phyloP scores from a whole-genome alignment of 2,329 filamentous ascomycete genomes.

The Oidium heveae region DNA sequence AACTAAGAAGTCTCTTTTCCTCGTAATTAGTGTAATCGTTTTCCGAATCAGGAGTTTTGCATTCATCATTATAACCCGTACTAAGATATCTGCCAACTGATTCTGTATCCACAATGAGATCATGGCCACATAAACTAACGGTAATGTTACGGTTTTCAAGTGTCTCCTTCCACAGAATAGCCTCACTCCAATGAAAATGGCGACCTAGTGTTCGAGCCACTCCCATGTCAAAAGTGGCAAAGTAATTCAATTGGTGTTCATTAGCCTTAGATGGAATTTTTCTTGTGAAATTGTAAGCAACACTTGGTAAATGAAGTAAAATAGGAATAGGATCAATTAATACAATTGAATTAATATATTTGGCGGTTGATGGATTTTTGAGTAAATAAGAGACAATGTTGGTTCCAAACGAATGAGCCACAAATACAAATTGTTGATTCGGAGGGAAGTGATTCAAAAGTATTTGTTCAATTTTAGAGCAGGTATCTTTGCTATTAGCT shows the following conservation, averaged over 20 bases:
- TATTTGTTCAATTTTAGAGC: constrained; percentile 25
- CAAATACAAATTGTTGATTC: constrained; percentile 23
- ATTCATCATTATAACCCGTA: background rate
- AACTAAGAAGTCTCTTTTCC: constrained; percentile 2
- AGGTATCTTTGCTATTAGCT: constrained; percentile 22
- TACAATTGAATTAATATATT: constrained; percentile 23
- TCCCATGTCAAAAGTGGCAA: constrained; percentile 30
- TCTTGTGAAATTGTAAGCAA: constrained; percentile 35
- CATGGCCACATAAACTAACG: constrained; percentile 23
- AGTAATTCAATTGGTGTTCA: constrained; percentile 33
- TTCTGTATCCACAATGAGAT: constrained; percentile 28
- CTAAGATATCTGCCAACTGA: constrained; percentile 26
- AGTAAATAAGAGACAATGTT: constrained; percentile 30
- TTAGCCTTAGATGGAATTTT: constrained; percentile 22
- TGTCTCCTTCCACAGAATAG: constrained; percentile 33
- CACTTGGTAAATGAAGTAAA: constrained; percentile 32
- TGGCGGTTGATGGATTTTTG: constrained; percentile 16
- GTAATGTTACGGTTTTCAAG: constrained; percentile 19
- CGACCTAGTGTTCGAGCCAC: constrained; percentile 30
- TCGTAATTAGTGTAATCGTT: background rate
- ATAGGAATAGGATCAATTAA: constrained; percentile 35
- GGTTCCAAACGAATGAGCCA: constrained; percentile 27
- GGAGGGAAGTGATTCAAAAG: constrained; percentile 23
- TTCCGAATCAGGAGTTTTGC: background rate
- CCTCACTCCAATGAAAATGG: constrained; percentile 36